A percentile compares a stretch with the other conserved stretches of the same genome.
Evolutionary conservation across 2,329 filamentous ascomycete species (phyloP).

Genomic region (Xylariaceae sp.): DNA sequence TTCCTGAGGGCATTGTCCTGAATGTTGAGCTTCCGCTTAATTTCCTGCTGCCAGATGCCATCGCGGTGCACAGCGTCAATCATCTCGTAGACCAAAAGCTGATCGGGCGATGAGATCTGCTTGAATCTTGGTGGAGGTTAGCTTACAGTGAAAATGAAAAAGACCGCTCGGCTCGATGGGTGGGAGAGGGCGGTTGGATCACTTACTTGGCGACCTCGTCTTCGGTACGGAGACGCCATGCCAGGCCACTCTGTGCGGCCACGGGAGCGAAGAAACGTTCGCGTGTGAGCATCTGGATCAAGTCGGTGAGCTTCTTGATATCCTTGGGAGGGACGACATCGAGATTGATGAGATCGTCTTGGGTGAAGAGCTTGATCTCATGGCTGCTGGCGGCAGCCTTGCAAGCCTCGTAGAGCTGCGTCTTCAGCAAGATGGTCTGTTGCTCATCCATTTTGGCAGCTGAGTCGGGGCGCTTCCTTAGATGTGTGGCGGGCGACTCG

Average conservation of each 20-base stretch:
- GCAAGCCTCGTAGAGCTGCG: slow-evolving; percentile 54
- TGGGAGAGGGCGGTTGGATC: background rate
- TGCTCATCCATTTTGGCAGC: slow-evolving; percentile 25
- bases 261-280: slow-evolving; percentile 57
- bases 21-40: slow-evolving; percentile 75
- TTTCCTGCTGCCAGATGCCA: slow-evolving; percentile 86
- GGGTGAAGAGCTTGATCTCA: slow-evolving; percentile 48
- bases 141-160: background rate
- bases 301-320: slow-evolving; percentile 49
- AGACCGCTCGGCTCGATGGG: background rate
- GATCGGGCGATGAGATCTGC: slow-evolving; percentile 64
- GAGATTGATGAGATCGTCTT: slow-evolving; percentile 55
- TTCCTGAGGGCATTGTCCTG: slow-evolving; percentile 80
- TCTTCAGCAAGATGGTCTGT: slow-evolving; percentile 42
- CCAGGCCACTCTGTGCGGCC: slow-evolving; percentile 39
- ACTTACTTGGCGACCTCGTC: slow-evolving; percentile 61
- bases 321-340: slow-evolving; percentile 56
- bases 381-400: slow-evolving; percentile 42
- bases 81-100: slow-evolving; percentile 78
- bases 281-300: slow-evolving; percentile 55
- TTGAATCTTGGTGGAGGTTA: slow-evolving; percentile 47
- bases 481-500: slow-evolving; percentile 10
- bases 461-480: slow-evolving; percentile 1
- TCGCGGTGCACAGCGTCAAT: slow-evolving; percentile 82
- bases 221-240: slow-evolving; percentile 56